phyloP scores from a whole-genome alignment of 2,329 filamentous ascomycete genomes.

The Xylariomycetidae sp. region DNA sequence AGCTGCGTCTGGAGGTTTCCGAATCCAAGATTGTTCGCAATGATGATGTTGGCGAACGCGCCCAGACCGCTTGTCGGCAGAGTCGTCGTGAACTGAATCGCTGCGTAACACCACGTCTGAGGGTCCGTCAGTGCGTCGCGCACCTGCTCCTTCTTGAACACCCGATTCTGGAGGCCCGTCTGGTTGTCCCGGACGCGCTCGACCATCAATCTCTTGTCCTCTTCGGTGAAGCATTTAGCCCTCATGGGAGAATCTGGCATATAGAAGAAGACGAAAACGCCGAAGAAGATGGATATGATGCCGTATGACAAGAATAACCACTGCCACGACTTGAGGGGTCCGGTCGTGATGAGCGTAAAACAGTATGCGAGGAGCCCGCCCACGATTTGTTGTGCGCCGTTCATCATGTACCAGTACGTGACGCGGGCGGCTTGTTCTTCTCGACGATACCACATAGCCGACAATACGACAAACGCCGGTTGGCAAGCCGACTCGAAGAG shows the following conservation, averaged over 20 bases:
- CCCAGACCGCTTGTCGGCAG: constrained; percentile 69
- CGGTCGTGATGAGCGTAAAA: constrained; percentile 46
- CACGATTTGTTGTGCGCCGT: constrained; percentile 67
- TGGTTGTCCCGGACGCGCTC: constrained; percentile 58
- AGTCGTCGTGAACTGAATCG: constrained; percentile 67
- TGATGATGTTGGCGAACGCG: constrained; percentile 71
- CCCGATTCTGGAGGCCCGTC: constrained; percentile 55
- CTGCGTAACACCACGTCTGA: constrained; percentile 60
- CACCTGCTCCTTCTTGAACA: constrained; percentile 42
- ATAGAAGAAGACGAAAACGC: constrained; percentile 58
- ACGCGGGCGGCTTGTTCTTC: constrained; percentile 64
- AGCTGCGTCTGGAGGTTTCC: constrained; percentile 64
- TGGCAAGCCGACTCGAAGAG: constrained; percentile 69
- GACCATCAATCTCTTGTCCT: constrained; percentile 60
- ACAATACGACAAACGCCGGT: constrained; percentile 63
- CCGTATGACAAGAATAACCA: constrained; percentile 65
- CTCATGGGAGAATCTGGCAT: constrained; percentile 69
- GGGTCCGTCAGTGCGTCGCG: constrained; percentile 56
- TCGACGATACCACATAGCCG: constrained; percentile 66
- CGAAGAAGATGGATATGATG: constrained; percentile 58
- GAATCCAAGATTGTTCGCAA: constrained; percentile 61
- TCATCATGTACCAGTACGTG: constrained; percentile 76
- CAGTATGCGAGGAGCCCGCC: constrained; percentile 68
- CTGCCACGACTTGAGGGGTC: constrained; percentile 60
- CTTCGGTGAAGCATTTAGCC: constrained; percentile 63